Conservation (phyloP, 164 flowering plant genomes). For the Chloranthus sessilifolius region DNA sequence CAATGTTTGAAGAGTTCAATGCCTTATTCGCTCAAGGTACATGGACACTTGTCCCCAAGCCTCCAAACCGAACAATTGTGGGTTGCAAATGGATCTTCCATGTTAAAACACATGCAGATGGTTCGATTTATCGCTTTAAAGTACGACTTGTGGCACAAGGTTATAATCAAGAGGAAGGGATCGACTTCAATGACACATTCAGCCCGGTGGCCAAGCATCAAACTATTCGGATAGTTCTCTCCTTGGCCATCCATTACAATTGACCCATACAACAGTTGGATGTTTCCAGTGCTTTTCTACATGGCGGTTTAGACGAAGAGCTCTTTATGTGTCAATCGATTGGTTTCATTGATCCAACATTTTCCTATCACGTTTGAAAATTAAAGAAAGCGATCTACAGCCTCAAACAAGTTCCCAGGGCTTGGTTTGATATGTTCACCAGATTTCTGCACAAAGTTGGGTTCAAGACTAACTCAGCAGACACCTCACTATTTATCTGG, state of each 20-base stretch:
- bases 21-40: background rate
- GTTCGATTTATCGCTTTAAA: too few relatives aligned
- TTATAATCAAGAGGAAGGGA: background rate
- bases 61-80: background rate
- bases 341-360: too few relatives aligned
- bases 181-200: background rate
- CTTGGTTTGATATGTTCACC: too few relatives aligned
- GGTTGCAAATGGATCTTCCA: background rate
- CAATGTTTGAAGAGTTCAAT: background rate
- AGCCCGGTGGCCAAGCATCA: background rate
- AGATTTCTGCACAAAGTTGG: too few relatives aligned
- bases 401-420: too few relatives aligned
- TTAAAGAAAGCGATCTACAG: too few relatives aligned
- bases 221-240: background rate
- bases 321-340: too few relatives aligned
- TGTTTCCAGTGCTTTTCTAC: too few relatives aligned
- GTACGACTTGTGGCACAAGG: background rate
- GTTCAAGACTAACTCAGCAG: too few relatives aligned
- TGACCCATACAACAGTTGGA: background rate
- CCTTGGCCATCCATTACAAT: background rate
- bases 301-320: background rate
- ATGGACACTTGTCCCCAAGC: too few relatives aligned
- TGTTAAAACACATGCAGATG: background rate
- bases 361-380: too few relatives aligned
- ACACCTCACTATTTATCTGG: too few relatives aligned